These are phyloP conservation scores for Cutaneotrichosporon sp. DNA, from an alignment of 1,284 basidiomycete species.

Conservation along the genomic window DNA sequence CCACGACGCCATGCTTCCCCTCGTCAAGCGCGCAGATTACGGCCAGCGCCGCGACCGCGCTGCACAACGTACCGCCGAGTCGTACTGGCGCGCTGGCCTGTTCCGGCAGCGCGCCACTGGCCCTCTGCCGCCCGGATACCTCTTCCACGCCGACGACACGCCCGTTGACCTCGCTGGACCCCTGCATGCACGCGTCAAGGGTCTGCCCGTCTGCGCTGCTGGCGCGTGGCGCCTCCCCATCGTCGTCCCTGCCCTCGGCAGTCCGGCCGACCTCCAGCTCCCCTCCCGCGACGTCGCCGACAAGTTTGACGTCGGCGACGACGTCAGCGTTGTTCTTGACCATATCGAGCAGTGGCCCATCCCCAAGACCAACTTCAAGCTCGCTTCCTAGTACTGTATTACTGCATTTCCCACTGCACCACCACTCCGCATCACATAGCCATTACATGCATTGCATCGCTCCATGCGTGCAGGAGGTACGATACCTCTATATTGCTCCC, in stretches of 20 bases:
- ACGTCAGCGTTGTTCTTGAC: constrained; percentile 24
- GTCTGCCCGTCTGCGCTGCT: not conserved
- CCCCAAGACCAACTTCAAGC: constrained; percentile 11
- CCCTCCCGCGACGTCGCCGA: not conserved
- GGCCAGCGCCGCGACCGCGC: constrained; percentile 21
- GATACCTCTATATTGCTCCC: too few relatives aligned
- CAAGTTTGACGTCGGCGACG: constrained; percentile 19
- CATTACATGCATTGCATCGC: constrained; percentile 12
- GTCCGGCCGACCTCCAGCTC: not conserved
- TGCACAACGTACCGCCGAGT: constrained; percentile 14
- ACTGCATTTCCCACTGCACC: constrained; percentile 1
- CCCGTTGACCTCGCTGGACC: constrained; percentile 1
- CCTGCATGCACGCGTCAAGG: not conserved
- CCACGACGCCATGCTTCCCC: constrained; percentile 22
- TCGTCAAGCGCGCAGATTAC: constrained; percentile 19
- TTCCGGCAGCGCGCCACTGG: constrained; percentile 9
- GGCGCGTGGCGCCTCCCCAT: not conserved
- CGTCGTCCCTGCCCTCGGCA: not conserved
- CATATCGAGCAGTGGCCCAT: constrained; percentile 24
- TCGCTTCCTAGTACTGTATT: constrained; percentile 5
- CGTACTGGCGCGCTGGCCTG: constrained; percentile 30
- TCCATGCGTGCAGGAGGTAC: not conserved
- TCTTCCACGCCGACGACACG: not conserved
- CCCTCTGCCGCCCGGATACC: constrained; percentile 1
- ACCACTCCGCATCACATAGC: constrained; percentile 3